Evolutionary conservation across 2,329 filamentous ascomycete species (phyloP).

Genomic region (Leptographium lundbergii): DNA sequence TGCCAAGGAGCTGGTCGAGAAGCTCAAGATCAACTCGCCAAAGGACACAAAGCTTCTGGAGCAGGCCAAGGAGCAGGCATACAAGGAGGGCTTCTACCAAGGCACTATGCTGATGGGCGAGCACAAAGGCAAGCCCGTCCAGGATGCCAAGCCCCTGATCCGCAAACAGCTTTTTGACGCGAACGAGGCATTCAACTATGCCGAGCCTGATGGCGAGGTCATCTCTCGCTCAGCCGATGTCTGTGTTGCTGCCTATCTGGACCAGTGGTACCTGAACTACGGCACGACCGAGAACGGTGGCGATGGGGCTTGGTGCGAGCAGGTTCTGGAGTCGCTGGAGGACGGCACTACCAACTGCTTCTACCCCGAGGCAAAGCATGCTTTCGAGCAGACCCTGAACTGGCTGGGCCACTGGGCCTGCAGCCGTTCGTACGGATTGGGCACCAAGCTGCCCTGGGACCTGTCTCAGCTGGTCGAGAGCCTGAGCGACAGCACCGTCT

Average conservation of each 20-base stretch:
- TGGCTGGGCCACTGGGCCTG: conserved; percentile 98
- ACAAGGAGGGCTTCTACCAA: conserved; percentile 97
- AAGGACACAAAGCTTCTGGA: conserved; percentile 87
- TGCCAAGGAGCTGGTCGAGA: conserved; percentile 72
- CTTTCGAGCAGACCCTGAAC: conserved; percentile 72
- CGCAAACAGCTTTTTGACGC: conserved; percentile 62
- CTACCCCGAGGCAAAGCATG: conserved; percentile 61
- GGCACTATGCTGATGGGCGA: conserved; percentile 81
- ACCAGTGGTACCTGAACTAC: conserved; percentile 98
- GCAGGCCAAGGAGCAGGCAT: conserved; percentile 89
- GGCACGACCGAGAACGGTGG: conserved; percentile 30
- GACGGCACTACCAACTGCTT: conserved; percentile 49
- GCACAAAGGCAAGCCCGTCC: conserved; percentile 76
- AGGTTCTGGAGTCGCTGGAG: conserved; percentile 55
- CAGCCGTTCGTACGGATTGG: conserved; percentile 64
- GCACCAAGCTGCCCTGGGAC: conserved; percentile 93
- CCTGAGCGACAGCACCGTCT: conserved; percentile 79
- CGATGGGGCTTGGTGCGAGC: conserved; percentile 72
- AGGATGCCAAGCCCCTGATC: conserved; percentile 71
- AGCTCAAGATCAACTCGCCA: conserved; percentile 91
- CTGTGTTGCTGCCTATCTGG: conserved; percentile 83
- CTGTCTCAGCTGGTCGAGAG: conserved; percentile 80
- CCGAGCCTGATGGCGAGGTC: conserved; percentile 83
- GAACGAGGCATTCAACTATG: conserved; percentile 77
- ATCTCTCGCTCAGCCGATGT: conserved; percentile 55